Conservation (phyloP, 345 rosid genomes). For the Melaleuca quinquenervia region DNA sequence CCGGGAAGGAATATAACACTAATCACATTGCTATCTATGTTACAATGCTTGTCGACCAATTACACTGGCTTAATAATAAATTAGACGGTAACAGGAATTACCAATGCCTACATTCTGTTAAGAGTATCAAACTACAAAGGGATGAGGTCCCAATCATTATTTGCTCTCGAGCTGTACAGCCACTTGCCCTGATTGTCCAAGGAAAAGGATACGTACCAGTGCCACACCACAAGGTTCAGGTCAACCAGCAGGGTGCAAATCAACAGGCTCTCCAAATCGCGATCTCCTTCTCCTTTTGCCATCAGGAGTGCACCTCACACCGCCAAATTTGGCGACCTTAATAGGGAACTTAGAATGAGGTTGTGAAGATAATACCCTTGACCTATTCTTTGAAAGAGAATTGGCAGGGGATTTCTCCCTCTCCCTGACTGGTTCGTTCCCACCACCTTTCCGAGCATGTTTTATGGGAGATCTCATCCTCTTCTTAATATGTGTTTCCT, state of each 20-base stretch:
- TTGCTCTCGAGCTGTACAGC: not conserved
- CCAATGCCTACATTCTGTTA: not conserved
- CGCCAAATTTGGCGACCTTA: conserved; percentile 32
- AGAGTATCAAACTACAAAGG: not conserved
- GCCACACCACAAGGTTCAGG: not conserved
- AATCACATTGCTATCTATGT: not conserved
- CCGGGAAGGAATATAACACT: not conserved
- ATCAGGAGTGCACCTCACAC: conserved; percentile 50
- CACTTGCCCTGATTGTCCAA: not conserved
- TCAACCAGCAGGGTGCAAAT: conserved; percentile 26
- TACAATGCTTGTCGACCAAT: not conserved
- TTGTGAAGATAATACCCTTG: conserved; percentile 13
- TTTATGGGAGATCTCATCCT: conserved; percentile 45
- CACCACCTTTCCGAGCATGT: conserved; percentile 10
- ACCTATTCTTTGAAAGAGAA: conserved; percentile 12
- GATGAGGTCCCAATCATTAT: not conserved
- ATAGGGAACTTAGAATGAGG: conserved; percentile 20
- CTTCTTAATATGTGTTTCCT: conserved; percentile 26
- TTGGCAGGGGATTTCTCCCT: not conserved
- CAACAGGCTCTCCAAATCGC: conserved; percentile 20
- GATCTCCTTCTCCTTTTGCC: conserved; percentile 66
- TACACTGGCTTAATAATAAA: not conserved
- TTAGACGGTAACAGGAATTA: not conserved
- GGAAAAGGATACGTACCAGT: not conserved
- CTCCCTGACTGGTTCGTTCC: conserved; percentile 1